Percentiles rank a stretch among this genome's conserved stretches.
Conservation (phyloP, 129 eudicot species). For the Saussurea involucrata region DNA sequence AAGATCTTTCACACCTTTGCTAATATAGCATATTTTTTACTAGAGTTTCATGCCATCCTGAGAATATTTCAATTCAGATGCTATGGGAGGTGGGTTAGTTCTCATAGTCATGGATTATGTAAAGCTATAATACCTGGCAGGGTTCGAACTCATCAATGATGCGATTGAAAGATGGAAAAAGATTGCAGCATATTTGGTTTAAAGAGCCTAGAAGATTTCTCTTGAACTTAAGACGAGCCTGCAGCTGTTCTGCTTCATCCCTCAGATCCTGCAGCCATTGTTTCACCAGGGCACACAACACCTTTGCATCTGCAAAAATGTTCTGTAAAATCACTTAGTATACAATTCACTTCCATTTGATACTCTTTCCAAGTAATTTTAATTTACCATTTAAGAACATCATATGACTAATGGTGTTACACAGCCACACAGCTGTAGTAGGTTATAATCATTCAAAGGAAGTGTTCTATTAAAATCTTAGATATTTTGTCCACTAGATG, state of each 20-base stretch:
- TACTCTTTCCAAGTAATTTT: not conserved
- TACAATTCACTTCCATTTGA: not conserved
- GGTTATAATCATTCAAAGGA: constrained; percentile 3
- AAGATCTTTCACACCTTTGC: not conserved
- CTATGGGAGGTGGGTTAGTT: not conserved
- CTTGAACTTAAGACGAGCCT: constrained; percentile 66
- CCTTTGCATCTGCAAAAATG: constrained; percentile 55
- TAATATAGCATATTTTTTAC: not conserved
- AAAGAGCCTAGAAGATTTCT: constrained; percentile 43
- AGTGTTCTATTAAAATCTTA: not conserved
- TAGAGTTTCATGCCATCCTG: not conserved
- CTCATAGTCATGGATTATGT: not conserved
- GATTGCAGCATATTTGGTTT: constrained; percentile 76
- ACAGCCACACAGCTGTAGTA: not conserved
- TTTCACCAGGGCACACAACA: constrained; percentile 51
- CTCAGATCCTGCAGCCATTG: constrained; percentile 71
- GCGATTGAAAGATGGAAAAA: constrained; percentile 51
- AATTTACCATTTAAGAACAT: constrained; percentile 12
- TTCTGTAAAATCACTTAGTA: constrained; percentile 12
- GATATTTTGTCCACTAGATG: not conserved
- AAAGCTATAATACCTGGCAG: constrained; percentile 54
- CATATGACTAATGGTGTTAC: not conserved
- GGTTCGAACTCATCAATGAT: constrained; percentile 62
- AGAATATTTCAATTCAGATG: not conserved
- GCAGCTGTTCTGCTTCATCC: constrained; percentile 61